Evolutionary conservation across 73 alveolate genomes (phyloP).

Genomic region (Paramecium pentaurelia): DNA sequence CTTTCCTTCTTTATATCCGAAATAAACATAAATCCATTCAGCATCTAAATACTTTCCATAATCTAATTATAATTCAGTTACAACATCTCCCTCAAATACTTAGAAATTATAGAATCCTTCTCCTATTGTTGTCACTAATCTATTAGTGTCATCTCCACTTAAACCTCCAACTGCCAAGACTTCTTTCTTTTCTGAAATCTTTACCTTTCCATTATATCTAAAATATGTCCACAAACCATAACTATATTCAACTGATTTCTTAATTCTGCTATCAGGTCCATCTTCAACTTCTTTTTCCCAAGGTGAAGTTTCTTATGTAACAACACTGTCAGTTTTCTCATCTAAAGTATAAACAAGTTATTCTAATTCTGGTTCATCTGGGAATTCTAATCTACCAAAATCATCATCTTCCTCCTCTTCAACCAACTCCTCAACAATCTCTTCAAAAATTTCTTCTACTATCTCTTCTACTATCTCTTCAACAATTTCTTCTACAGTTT

Average conservation of each 20-base stretch:
- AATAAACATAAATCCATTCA: conserved; percentile 18
- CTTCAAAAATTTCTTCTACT: not conserved
- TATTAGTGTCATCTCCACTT: not conserved
- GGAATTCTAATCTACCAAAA: not conserved
- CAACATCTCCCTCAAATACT: not conserved
- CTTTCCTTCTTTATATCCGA: conserved; percentile 23
- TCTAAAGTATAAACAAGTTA: not conserved
- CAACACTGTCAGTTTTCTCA: not conserved
- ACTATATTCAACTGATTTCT: conserved; percentile 10
- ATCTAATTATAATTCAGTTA: not conserved
- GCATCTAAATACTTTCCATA: conserved; percentile 33
- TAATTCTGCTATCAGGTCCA: not conserved
- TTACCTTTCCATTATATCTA: conserved; percentile 15
- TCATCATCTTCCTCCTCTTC: not conserved
- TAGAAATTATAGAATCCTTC: conserved; percentile 22
- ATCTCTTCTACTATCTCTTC: not conserved
- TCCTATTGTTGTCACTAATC: not conserved
- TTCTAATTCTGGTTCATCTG: not conserved
- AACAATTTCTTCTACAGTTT: not conserved
- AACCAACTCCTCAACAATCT: not conserved
- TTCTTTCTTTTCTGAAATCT: not conserved
- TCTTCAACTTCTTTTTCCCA: not conserved
- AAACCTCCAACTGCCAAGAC: not conserved
- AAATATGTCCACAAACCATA: conserved; percentile 43
- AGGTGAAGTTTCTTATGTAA: not conserved